Conservation (phyloP, 2,329 filamentous ascomycete species). For the Penicillium frequentans region DNA sequence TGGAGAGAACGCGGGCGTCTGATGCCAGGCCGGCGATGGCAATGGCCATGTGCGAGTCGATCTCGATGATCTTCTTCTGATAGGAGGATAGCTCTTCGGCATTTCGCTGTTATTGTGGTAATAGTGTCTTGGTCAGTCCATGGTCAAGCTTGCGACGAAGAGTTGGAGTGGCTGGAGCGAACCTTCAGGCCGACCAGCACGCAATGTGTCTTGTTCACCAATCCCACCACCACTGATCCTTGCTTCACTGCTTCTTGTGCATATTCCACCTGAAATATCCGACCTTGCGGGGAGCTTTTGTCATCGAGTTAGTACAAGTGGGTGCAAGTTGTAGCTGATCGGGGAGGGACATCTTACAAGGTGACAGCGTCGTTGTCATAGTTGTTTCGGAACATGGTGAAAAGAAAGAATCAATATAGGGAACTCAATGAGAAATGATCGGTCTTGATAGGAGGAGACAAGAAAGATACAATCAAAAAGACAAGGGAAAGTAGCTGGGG, state of each 20-base stretch:
- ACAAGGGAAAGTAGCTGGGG: constrained; percentile 14
- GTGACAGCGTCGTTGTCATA: constrained; percentile 99
- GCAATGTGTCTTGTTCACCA: constrained; percentile 97
- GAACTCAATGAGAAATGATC: constrained; percentile 1
- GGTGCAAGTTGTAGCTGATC: constrained; percentile 12
- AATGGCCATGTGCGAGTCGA: constrained; percentile 94
- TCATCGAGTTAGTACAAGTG: constrained; percentile 14
- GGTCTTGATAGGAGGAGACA: constrained; percentile 3
- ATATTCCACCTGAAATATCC: constrained; percentile 99
- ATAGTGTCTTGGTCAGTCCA: constrained; percentile 10
- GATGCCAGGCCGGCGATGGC: constrained; percentile 96
- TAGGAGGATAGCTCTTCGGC: constrained; percentile 99
- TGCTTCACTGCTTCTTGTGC: constrained; percentile 98
- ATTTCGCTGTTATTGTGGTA: constrained; percentile 67
- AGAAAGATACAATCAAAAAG: constrained; percentile 13
- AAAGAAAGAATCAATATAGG: constrained; percentile 14
- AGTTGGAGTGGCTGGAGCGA: constrained; percentile 21
- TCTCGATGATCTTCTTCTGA: constrained; percentile 97
- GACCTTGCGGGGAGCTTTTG: constrained; percentile 89
- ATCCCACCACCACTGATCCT: constrained; percentile 93
- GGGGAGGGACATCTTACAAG: constrained; percentile 64
- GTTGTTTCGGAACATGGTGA: constrained; percentile 97
- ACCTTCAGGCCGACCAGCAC: constrained; percentile 97
- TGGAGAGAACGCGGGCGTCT: constrained; percentile 97
- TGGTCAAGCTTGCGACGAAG: background rate